phyloP scores from a whole-genome alignment of 345 rosid species.

The Corymbia maculata region DNA sequence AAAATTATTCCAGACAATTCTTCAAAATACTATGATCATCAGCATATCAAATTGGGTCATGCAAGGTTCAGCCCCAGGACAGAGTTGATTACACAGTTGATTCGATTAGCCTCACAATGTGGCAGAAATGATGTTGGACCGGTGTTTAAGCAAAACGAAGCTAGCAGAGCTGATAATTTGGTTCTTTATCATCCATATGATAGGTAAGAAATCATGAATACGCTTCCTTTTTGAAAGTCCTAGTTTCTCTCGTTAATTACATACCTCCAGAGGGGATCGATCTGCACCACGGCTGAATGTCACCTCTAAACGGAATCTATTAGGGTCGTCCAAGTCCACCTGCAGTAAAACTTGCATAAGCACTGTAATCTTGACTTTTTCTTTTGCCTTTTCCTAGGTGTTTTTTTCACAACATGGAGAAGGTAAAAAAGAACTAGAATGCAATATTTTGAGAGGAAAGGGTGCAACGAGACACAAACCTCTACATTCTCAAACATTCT shows the following conservation, averaged over 20 bases:
- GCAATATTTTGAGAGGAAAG: neutral
- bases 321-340: slow-evolving; percentile 80
- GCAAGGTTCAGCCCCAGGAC: neutral
- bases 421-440: neutral
- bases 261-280: slow-evolving; percentile 87
- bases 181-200: neutral
- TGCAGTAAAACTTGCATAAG: slow-evolving; percentile 12
- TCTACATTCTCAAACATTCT: slow-evolving; percentile 91
- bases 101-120: neutral
- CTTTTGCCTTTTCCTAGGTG: neutral
- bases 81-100: neutral
- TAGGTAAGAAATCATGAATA: neutral
- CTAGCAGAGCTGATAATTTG: neutral
- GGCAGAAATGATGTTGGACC: neutral
- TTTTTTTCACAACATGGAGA: neutral
- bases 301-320: slow-evolving; percentile 77
- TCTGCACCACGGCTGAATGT: slow-evolving; percentile 99
- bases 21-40: neutral
- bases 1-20: neutral
- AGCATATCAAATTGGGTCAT: neutral
- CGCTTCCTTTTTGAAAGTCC: neutral
- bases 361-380: neutral
- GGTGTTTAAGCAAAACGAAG: neutral
- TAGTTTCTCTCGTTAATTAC: neutral
- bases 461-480: slow-evolving; percentile 19